A percentile compares a stretch with the other conserved stretches of the same genome.
These are phyloP conservation scores for Fraxinus quadrangulata DNA, from an alignment of 257 asterid genomes.

Conservation along the genomic window DNA sequence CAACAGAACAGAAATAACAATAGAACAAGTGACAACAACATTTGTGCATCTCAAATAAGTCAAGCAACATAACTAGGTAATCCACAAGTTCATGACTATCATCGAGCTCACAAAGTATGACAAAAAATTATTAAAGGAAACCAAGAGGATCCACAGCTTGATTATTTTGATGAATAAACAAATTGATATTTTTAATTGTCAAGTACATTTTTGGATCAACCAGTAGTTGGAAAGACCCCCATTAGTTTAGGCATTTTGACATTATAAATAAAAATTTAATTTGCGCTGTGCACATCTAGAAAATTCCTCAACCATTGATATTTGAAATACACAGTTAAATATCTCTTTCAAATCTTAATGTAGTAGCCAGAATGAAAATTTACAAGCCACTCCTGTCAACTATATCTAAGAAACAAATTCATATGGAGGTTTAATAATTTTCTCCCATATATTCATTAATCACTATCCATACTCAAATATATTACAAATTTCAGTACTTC, in stretches of 20 bases:
- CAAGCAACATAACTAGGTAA: neutral
- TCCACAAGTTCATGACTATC: neutral
- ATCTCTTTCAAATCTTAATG: conserved; percentile 23
- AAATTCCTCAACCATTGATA: conserved; percentile 22
- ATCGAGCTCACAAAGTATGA: neutral
- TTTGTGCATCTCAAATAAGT: neutral
- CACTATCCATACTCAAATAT: conserved; percentile 19
- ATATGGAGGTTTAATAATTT: conserved; percentile 22
- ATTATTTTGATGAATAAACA: neutral
- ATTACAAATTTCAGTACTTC: conserved; percentile 26
- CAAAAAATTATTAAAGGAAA: conserved; percentile 1
- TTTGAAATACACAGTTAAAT: conserved; percentile 6
- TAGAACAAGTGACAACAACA: neutral
- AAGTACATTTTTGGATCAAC: conserved; percentile 7
- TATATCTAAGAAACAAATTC: conserved; percentile 25
- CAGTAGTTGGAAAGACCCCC: conserved; percentile 14
- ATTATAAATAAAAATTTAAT: conserved; percentile 15
- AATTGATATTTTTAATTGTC: neutral
- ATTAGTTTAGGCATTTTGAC: conserved; percentile 6
- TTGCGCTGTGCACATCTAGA: conserved; percentile 7
- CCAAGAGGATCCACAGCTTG: conserved; percentile 17
- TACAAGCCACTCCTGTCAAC: conserved; percentile 30
- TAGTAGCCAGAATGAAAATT: conserved; percentile 23
- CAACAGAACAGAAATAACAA: conserved; percentile 6
- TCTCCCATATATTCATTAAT: conserved; percentile 35